Conservation (phyloP, 1,139 yeast species). For the Magnusiomyces suaveolens region DNA sequence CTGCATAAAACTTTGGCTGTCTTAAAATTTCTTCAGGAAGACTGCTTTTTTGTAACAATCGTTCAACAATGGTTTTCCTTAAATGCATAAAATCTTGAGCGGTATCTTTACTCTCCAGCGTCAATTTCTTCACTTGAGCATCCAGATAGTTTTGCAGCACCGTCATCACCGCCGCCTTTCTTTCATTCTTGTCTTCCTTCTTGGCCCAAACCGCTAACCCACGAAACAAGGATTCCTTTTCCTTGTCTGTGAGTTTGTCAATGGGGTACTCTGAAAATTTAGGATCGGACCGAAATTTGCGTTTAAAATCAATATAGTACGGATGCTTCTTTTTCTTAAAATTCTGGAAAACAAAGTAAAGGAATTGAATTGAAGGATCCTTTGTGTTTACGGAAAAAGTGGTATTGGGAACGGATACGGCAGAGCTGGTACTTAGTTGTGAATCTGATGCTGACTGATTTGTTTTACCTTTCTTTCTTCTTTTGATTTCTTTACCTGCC, state of each 20-base stretch:
- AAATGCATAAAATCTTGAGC: not conserved
- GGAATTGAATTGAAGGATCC: conserved; percentile 25
- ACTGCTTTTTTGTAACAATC: not conserved
- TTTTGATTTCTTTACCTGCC: conserved; percentile 27
- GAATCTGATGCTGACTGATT: not conserved
- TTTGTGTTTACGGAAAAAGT: not conserved
- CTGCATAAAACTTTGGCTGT: not conserved
- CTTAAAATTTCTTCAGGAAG: not conserved
- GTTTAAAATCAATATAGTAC: conserved; percentile 42
- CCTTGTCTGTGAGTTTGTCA: conserved; percentile 32
- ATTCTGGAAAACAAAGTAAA: conserved; percentile 29
- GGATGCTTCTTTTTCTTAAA: conserved; percentile 26
- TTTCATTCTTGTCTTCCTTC: conserved; percentile 11
- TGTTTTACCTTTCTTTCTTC: not conserved
- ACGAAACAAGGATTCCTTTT: conserved; percentile 35
- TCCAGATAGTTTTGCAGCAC: not conserved
- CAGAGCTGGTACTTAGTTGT: not conserved
- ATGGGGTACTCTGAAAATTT: conserved; percentile 21
- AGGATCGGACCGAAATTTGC: conserved; percentile 30
- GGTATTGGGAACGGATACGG: not conserved
- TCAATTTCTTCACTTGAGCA: not conserved
- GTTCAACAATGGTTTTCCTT: not conserved
- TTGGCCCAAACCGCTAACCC: conserved; percentile 24
- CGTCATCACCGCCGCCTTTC: not conserved
- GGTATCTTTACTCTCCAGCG: not conserved